Percentiles rank a stretch among this genome's conserved stretches.
phyloP scores from a whole-genome alignment of 192 early-diverging fungal genomes.

The Linnemannia exigua region DNA sequence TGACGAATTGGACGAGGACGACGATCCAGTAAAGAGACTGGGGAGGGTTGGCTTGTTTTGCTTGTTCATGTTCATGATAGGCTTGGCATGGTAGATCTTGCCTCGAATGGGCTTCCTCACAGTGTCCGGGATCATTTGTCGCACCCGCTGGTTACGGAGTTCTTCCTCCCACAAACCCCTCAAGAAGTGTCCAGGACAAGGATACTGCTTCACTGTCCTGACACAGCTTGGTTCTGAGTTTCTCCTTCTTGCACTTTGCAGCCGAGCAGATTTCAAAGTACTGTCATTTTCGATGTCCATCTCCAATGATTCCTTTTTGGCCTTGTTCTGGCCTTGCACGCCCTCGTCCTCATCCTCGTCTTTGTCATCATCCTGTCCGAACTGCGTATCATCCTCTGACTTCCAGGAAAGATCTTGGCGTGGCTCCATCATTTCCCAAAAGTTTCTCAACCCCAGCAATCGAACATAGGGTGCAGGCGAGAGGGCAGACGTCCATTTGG shows the following conservation, averaged over 20 bases:
- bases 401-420: constrained; percentile 22
- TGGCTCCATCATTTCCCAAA: constrained; percentile 49
- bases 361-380: not conserved
- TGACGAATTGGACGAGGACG: not conserved
- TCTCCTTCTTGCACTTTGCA: not conserved
- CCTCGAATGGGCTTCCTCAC: constrained; percentile 34
- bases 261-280: not conserved
- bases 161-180: constrained; percentile 52
- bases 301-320: not conserved
- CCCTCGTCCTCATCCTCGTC: not conserved
- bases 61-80: constrained; percentile 11
- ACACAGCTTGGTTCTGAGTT: not conserved
- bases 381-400: not conserved
- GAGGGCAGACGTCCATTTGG: constrained; percentile 45
- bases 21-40: not conserved
- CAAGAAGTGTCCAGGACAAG: constrained; percentile 25
- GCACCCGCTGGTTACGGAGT: constrained; percentile 16
- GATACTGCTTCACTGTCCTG: constrained; percentile 21
- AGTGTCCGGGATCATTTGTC: constrained; percentile 53
- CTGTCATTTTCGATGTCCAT: not conserved
- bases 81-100: constrained; percentile 40
- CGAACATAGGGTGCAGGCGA: constrained; percentile 46
- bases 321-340: not conserved
- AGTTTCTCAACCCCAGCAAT: constrained; percentile 29
- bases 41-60: not conserved